These are phyloP conservation scores for Exophiala calicioides DNA, from an alignment of 2,329 filamentous ascomycete genomes.

Conservation along the genomic window DNA sequence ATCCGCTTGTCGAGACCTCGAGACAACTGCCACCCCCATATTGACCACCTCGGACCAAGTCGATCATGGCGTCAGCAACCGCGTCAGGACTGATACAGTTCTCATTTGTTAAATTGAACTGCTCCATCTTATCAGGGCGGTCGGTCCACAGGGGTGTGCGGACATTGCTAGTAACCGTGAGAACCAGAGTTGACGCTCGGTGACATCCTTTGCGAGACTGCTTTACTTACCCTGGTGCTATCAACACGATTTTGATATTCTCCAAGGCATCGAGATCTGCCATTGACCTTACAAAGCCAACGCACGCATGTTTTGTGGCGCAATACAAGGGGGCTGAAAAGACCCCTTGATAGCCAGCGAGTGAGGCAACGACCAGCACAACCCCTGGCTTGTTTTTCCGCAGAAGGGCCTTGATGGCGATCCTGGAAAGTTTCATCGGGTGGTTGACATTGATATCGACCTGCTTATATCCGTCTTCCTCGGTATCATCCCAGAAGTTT, in stretches of 20 bases:
- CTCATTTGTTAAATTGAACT: too few species aligned
- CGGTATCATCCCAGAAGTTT: conserved; percentile 6
- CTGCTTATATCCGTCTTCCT: conserved; percentile 4
- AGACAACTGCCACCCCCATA: too few species aligned
- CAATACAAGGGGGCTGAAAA: conserved; percentile 1
- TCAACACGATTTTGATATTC: conserved; percentile 6
- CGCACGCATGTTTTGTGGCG: conserved; percentile 10
- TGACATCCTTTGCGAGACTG: too few species aligned
- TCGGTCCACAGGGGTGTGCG: too few species aligned
- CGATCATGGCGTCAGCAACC: too few species aligned
- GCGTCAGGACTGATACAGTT: too few species aligned
- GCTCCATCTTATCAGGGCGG: too few species aligned
- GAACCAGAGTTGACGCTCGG: too few species aligned
- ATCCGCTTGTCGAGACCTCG: too few species aligned
- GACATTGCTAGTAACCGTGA: too few species aligned
- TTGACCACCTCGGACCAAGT: too few species aligned
- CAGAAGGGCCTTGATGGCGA: background rate
- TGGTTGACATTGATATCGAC: conserved; percentile 10
- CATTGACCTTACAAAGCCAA: conserved; percentile 4
- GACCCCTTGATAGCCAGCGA: background rate
- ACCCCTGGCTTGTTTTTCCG: conserved; percentile 1
- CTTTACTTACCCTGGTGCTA: too few species aligned
- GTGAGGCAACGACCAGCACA: background rate
- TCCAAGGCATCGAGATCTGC: background rate
- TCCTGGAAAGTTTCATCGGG: conserved; percentile 8